Conservation (phyloP, 2,329 filamentous ascomycete genomes). For the Ophiostoma triangulosporum region DNA sequence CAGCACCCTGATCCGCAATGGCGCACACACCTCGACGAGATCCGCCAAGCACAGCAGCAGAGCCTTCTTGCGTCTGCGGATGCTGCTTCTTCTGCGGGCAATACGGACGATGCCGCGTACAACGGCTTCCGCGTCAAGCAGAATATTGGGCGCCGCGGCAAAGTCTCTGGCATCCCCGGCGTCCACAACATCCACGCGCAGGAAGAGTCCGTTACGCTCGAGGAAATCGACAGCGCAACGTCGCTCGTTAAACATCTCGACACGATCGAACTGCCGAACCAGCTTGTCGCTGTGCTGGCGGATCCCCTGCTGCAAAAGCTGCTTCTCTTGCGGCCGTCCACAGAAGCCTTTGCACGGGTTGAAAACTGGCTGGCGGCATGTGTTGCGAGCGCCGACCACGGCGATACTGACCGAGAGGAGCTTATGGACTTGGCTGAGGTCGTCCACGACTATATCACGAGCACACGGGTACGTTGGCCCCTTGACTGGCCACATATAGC, state of each 20-base stretch:
- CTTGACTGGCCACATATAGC: not conserved
- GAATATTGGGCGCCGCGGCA: slow-evolving; percentile 14
- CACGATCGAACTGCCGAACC: slow-evolving; percentile 67
- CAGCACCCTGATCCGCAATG: slow-evolving; percentile 65
- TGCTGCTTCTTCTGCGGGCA: slow-evolving; percentile 16
- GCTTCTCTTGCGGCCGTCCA: slow-evolving; percentile 47
- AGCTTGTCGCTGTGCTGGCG: slow-evolving; percentile 62
- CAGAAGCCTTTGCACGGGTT: slow-evolving; percentile 36
- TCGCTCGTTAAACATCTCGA: slow-evolving; percentile 62
- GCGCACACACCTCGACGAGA: slow-evolving; percentile 51
- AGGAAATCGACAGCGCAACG: slow-evolving; percentile 62
- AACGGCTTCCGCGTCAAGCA: slow-evolving; percentile 47
- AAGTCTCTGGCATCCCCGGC: slow-evolving; percentile 36
- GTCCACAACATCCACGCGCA: slow-evolving; percentile 63
- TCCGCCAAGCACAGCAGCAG: slow-evolving; percentile 46
- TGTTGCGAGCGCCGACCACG: slow-evolving; percentile 40
- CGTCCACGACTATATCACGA: slow-evolving; percentile 40
- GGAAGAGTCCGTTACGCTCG: slow-evolving; percentile 54
- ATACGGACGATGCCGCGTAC: slow-evolving; percentile 24
- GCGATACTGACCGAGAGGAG: slow-evolving; percentile 26
- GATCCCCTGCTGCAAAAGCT: slow-evolving; percentile 72
- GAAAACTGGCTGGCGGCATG: slow-evolving; percentile 45
- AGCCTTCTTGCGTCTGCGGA: slow-evolving; percentile 23
- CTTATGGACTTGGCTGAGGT: slow-evolving; percentile 41
- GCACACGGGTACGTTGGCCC: slow-evolving; percentile 35